A percentile compares a stretch with the other conserved stretches of the same genome.
Conservation (phyloP, 2,329 filamentous ascomycete genomes). For the Paecilomyces formosus region DNA sequence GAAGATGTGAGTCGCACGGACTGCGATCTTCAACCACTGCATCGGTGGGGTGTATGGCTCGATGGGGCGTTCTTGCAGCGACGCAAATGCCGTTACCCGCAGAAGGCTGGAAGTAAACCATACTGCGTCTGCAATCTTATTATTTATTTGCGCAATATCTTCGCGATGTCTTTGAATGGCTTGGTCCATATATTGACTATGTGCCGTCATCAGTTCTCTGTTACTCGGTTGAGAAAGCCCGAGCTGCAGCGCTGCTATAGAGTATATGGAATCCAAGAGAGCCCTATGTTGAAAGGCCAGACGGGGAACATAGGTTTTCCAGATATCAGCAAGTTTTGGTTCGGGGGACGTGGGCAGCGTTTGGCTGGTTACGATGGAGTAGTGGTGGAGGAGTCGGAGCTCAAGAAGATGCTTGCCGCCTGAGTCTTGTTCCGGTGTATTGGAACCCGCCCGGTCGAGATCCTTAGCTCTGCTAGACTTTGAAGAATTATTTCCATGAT, state of each 20-base stretch:
- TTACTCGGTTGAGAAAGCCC: slow-evolving; percentile 1
- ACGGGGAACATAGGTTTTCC: slow-evolving; percentile 1
- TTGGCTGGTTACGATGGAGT: slow-evolving; percentile 2
- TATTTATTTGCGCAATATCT: slow-evolving; percentile 2
- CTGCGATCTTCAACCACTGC: slow-evolving; percentile 3
- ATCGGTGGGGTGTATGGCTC: slow-evolving; percentile 2
- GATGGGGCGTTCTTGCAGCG: slow-evolving; percentile 2
- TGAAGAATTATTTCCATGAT: neutral
- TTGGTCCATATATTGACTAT: slow-evolving; percentile 4
- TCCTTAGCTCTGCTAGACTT: neutral
- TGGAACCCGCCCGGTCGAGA: neutral
- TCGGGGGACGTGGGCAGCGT: slow-evolving; percentile 3
- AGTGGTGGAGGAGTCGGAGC: slow-evolving; percentile 6
- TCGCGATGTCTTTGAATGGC: slow-evolving; percentile 3
- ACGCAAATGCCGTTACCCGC: slow-evolving; percentile 1
- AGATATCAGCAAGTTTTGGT: slow-evolving; percentile 1
- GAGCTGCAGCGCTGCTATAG: slow-evolving; percentile 4
- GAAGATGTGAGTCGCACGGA: slow-evolving; percentile 1
- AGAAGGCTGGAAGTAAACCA: slow-evolving; percentile 7
- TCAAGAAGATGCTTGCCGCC: slow-evolving; percentile 8
- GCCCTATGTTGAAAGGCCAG: slow-evolving; percentile 2
- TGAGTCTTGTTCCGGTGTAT: slow-evolving; percentile 2
- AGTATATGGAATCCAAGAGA: slow-evolving; percentile 3
- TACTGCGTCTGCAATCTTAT: slow-evolving; percentile 2
- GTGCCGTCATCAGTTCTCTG: neutral